Percentiles rank a stretch among this genome's conserved stretches.
Evolutionary conservation across 129 eudicot genomes (phyloP).

Genomic region (Lonicera japonica): DNA sequence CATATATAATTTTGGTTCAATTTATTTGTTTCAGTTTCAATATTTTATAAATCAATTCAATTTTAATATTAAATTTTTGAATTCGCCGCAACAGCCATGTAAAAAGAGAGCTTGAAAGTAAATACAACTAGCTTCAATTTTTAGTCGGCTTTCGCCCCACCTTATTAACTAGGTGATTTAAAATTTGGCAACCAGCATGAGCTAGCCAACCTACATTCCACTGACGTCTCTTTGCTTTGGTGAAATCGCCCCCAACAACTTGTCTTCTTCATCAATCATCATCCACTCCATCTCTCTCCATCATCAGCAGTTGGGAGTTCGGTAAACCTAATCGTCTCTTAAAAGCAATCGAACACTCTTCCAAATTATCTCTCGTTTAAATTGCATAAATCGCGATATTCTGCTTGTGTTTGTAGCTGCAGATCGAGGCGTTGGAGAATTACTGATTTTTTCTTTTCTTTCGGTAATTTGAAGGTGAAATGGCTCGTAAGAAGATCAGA

Average conservation of each 20-base stretch:
- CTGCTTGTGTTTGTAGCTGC: background rate
- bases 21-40: too few relatives aligned
- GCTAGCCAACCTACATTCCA: background rate
- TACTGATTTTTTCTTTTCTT: too few relatives aligned
- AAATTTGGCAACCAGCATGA: too few relatives aligned
- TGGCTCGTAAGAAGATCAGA: conserved; percentile 81
- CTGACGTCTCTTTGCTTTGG: background rate
- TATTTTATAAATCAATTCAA: too few relatives aligned
- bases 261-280: background rate
- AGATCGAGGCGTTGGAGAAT: background rate
- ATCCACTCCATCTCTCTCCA: background rate
- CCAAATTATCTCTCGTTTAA: background rate
- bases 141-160: too few relatives aligned
- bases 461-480: background rate
- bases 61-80: too few relatives aligned
- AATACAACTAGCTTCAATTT: too few relatives aligned
- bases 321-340: background rate
- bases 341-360: background rate
- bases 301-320: conserved; percentile 4
- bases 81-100: too few relatives aligned
- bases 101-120: too few relatives aligned
- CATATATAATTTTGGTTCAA: too few relatives aligned
- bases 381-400: background rate
- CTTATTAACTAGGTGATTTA: too few relatives aligned
- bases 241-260: conserved; percentile 17